Percentiles rank a stretch among this genome's conserved stretches.
These are phyloP conservation scores for Penium margaritaceum DNA, from an alignment of 139 green algal species.

Conservation along the genomic window DNA sequence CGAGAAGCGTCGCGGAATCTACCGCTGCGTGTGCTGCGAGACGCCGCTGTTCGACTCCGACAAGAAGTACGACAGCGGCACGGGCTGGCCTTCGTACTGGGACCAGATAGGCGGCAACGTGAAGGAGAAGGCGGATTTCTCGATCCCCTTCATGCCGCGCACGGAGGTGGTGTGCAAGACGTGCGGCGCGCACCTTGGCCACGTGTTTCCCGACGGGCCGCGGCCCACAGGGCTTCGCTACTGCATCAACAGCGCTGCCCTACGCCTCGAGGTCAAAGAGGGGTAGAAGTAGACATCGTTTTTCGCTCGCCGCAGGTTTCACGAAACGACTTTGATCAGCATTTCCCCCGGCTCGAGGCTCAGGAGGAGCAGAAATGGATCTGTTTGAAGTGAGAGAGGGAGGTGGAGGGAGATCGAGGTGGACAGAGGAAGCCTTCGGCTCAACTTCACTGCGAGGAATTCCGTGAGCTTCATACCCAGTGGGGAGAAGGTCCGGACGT, in stretches of 20 bases:
- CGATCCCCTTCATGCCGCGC: conserved; percentile 82
- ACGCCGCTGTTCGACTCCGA: conserved; percentile 41
- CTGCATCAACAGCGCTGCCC: conserved; percentile 59
- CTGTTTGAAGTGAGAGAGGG: no score
- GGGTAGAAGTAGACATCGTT: no score
- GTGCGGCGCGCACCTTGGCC: conserved; percentile 49
- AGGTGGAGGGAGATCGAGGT: no score
- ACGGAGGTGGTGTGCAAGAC: conserved; percentile 63
- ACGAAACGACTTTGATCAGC: no score
- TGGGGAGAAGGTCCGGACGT: no score
- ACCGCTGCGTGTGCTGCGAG: conserved; percentile 38
- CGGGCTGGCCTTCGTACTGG: conserved; percentile 54
- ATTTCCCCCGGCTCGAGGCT: no score
- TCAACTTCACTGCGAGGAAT: no score
- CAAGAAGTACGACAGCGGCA: conserved; percentile 66
- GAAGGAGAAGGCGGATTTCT: conserved; percentile 61
- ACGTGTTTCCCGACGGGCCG: conserved; percentile 54
- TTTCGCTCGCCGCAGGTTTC: no score
- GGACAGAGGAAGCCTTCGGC: no score
- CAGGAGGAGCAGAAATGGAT: no score
- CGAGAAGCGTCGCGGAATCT: conserved; percentile 23
- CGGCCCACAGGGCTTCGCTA: conserved; percentile 47
- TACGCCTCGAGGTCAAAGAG: no score
- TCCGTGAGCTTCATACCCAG: no score
- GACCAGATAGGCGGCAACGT: conserved; percentile 39